These are phyloP conservation scores for Syzygium grande DNA, from an alignment of 345 rosid genomes.

Conservation along the genomic window DNA sequence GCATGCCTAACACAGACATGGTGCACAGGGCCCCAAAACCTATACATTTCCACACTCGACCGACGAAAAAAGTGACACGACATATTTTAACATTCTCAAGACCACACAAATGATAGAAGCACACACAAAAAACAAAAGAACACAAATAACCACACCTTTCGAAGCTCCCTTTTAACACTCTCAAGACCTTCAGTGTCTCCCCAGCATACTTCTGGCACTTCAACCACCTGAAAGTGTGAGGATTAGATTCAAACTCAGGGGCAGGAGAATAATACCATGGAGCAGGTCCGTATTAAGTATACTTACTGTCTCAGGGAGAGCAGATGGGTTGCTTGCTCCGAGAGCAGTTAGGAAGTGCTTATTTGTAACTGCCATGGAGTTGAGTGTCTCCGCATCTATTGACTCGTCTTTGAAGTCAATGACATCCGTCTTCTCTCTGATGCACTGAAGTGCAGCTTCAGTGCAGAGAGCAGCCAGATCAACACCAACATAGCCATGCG, in stretches of 20 bases:
- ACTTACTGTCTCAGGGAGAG: constrained; percentile 9
- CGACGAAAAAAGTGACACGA: background rate
- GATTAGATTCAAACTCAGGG: background rate
- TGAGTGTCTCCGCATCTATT: constrained; percentile 84
- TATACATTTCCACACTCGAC: background rate
- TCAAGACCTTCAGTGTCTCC: constrained; percentile 87
- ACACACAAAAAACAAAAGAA: background rate
- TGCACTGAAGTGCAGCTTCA: constrained; percentile 95
- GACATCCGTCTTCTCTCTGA: constrained; percentile 94
- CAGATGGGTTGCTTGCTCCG: constrained; percentile 14
- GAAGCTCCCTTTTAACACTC: constrained; percentile 89
- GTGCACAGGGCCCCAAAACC: background rate
- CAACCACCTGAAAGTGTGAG: constrained; percentile 52
- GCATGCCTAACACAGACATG: background rate
- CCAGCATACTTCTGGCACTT: constrained; percentile 82
- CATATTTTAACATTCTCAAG: background rate
- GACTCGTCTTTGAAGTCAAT: constrained; percentile 89
- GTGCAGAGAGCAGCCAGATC: constrained; percentile 96
- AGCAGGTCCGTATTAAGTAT: background rate
- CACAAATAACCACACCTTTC: constrained; percentile 48
- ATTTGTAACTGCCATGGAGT: constrained; percentile 82
- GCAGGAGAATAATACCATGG: background rate
- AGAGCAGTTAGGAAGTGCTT: constrained; percentile 80
- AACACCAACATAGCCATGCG: constrained; percentile 98
- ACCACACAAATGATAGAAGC: background rate